Evolutionary conservation across 2,329 filamentous ascomycete species (phyloP).

Genomic region (Colletotrichum orchidophilum): DNA sequence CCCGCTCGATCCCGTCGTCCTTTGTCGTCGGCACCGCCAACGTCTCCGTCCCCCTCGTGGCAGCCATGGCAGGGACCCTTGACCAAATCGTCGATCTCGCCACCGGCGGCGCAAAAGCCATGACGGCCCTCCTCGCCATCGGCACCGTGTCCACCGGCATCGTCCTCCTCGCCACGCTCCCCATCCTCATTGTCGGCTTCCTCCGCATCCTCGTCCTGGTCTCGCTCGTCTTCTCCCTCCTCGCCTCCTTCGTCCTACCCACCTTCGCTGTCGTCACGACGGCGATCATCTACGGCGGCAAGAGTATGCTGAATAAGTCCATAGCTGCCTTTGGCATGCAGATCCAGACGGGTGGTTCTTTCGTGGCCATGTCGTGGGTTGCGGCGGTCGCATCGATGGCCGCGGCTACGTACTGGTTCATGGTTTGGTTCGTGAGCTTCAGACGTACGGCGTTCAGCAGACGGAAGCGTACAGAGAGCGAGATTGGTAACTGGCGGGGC

Average conservation of each 20-base stretch:
- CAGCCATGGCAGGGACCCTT: conserved; percentile 30
- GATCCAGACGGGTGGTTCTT: conserved; percentile 26
- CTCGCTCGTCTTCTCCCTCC: conserved; percentile 23
- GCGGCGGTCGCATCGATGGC: conserved; percentile 27
- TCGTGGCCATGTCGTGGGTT: conserved; percentile 36
- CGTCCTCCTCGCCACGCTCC: conserved; percentile 31
- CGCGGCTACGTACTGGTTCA: conserved; percentile 35
- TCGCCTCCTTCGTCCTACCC: conserved; percentile 24
- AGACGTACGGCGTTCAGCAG: conserved; percentile 36
- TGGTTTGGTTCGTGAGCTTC: conserved; percentile 39
- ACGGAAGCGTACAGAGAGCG: conserved; percentile 28
- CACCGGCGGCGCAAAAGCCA: conserved; percentile 28
- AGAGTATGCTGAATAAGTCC: conserved; percentile 8
- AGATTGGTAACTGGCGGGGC: conserved; percentile 38
- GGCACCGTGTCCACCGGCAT: conserved; percentile 29
- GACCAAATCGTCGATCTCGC: conserved; percentile 32
- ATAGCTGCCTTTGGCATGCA: conserved; percentile 32
- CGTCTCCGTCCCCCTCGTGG: conserved; percentile 36
- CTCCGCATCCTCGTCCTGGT: conserved; percentile 26
- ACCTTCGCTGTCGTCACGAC: conserved; percentile 33
- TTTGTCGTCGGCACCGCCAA: conserved; percentile 36
- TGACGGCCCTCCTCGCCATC: conserved; percentile 36
- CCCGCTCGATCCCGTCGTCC: conserved; percentile 36
- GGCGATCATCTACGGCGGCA: conserved; percentile 28
- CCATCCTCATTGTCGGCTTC: conserved; percentile 31